Percentiles rank a stretch among this genome's conserved stretches.
These are phyloP conservation scores for Escovopsis sp. DNA, from an alignment of 2,329 filamentous ascomycete species.

Conservation along the genomic window DNA sequence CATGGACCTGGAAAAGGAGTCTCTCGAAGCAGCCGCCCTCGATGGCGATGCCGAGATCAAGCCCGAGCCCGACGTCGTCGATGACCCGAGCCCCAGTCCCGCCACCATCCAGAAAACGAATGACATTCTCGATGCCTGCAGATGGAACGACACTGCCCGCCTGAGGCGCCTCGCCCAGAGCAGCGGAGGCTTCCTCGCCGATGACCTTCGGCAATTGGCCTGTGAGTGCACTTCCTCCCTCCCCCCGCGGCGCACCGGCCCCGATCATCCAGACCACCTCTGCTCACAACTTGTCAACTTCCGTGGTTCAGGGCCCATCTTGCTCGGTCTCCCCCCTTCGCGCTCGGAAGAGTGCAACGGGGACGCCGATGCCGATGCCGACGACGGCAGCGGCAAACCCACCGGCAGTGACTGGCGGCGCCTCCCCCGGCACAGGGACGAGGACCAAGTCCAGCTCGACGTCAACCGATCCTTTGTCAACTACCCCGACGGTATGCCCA, in stretches of 20 bases:
- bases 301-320: slow-evolving; percentile 40
- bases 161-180: slow-evolving; percentile 46
- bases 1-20: slow-evolving; percentile 8
- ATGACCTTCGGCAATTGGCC: slow-evolving; percentile 54
- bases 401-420: slow-evolving; percentile 33
- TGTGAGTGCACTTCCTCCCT: slow-evolving; percentile 44
- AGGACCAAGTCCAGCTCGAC: slow-evolving; percentile 82
- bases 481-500: slow-evolving; percentile 59
- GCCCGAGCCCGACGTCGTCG: slow-evolving; percentile 6
- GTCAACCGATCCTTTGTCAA: slow-evolving; percentile 96
- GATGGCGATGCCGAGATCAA: not conserved
- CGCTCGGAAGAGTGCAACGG: slow-evolving; percentile 1
- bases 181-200: slow-evolving; percentile 51
- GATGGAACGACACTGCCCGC: slow-evolving; percentile 36
- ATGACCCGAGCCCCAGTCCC: slow-evolving; percentile 5
- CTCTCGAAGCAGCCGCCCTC: slow-evolving; percentile 4
- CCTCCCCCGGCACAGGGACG: slow-evolving; percentile 68
- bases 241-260: too few species aligned
- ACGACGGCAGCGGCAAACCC: slow-evolving; percentile 5
- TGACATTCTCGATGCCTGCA: slow-evolving; percentile 41
- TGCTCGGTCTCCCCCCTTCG: slow-evolving; percentile 29
- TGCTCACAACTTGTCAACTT: slow-evolving; percentile 2
- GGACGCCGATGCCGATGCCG: not conserved
- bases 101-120: slow-evolving; percentile 20
- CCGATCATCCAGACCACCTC: not conserved